These are phyloP conservation scores for Colletotrichum sp. DNA, from an alignment of 2,329 filamentous ascomycete genomes.

Conservation along the genomic window DNA sequence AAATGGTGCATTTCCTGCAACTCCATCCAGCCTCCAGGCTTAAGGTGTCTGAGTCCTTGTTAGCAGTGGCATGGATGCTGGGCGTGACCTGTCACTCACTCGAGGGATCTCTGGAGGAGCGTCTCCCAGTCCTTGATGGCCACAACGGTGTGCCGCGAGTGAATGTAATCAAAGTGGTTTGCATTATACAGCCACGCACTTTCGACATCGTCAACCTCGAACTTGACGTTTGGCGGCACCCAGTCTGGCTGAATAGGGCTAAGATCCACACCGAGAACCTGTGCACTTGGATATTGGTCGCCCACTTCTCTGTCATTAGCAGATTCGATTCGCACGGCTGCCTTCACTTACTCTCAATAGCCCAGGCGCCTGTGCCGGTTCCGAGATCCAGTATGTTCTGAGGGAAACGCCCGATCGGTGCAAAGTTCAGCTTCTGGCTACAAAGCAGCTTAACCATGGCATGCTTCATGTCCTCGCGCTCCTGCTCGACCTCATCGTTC, in stretches of 20 bases:
- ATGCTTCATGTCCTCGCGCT: conserved; percentile 63
- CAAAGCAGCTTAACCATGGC: conserved; percentile 55
- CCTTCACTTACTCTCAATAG: conserved; percentile 53
- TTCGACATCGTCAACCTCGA: conserved; percentile 64
- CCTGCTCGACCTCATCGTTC: conserved; percentile 65
- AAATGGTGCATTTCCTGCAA: conserved; percentile 59
- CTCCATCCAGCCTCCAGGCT: conserved; percentile 61
- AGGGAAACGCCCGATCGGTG: conserved; percentile 51
- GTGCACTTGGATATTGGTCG: conserved; percentile 44
- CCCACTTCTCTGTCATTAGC: conserved; percentile 13
- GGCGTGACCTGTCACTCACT: conserved; percentile 40
- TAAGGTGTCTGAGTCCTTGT: conserved; percentile 45
- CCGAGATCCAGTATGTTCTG: conserved; percentile 62
- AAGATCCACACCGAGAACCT: conserved; percentile 57
- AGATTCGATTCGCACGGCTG: conserved; percentile 7
- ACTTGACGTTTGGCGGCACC: conserved; percentile 61
- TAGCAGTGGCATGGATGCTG: neutral
- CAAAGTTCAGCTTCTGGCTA: conserved; percentile 54
- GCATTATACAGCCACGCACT: conserved; percentile 58
- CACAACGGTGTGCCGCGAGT: conserved; percentile 62
- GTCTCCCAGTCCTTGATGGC: conserved; percentile 61
- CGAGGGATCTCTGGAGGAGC: conserved; percentile 50
- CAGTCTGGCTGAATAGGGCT: conserved; percentile 63
- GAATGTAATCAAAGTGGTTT: conserved; percentile 65
- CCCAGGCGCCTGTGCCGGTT: conserved; percentile 65